A percentile compares a stretch with the other conserved stretches of the same genome.
Evolutionary conservation across 2,329 filamentous ascomycete species (phyloP).

Genomic region (Xylaria sp.): DNA sequence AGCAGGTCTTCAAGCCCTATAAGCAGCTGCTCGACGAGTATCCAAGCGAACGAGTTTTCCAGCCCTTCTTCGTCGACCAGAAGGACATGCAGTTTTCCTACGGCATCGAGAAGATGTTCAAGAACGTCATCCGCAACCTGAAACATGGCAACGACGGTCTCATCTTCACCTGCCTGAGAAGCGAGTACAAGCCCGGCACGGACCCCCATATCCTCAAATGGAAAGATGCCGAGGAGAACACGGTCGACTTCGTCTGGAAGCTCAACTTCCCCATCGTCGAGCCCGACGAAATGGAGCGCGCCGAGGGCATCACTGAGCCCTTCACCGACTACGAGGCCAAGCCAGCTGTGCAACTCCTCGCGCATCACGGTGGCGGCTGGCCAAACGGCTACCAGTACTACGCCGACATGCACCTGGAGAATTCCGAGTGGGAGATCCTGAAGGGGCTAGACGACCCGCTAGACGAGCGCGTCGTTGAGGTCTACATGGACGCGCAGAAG

Average conservation of each 20-base stretch:
- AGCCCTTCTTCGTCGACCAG: conserved; percentile 84
- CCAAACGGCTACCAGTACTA: conserved; percentile 71
- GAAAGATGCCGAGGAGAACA: conserved; percentile 97
- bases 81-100: conserved; percentile 93
- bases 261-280: conserved; percentile 80
- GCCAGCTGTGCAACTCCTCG: conserved; percentile 78
- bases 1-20: conserved; percentile 79
- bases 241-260: conserved; percentile 87
- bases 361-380: conserved; percentile 70
- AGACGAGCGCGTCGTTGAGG: conserved; percentile 91
- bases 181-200: conserved; percentile 88
- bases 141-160: conserved; percentile 95
- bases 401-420: conserved; percentile 74
- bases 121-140: conserved; percentile 81
- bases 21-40: conserved; percentile 70
- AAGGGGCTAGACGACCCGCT: conserved; percentile 79
- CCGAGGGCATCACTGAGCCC: conserved; percentile 71
- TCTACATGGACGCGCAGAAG: conserved; percentile 78
- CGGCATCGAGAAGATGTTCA: conserved; percentile 91
- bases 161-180: conserved; percentile 95
- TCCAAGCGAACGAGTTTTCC: conserved; percentile 74
- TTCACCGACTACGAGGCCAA: conserved; percentile 83
- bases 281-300: conserved; percentile 73
- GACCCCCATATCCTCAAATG: conserved; percentile 96
- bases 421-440: conserved; percentile 84